These are phyloP conservation scores for Uncinocarpus reesii DNA, from an alignment of 2,329 filamentous ascomycete genomes.

Conservation along the genomic window DNA sequence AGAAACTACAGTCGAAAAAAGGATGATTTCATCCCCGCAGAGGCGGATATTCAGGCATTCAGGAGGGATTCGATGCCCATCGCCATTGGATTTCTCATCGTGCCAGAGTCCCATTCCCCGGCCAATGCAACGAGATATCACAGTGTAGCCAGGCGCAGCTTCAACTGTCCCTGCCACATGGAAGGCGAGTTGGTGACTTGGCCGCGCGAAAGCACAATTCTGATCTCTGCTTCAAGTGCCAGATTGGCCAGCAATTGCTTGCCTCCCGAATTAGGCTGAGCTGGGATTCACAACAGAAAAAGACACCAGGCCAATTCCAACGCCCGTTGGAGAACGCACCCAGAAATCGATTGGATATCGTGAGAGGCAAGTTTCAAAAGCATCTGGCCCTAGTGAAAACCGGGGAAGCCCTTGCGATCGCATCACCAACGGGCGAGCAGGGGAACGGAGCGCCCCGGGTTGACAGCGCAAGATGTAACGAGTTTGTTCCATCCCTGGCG, in stretches of 20 bases:
- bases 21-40: background rate
- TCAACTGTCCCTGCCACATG: background rate
- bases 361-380: background rate
- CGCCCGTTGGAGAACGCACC: constrained; percentile 1
- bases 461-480: background rate
- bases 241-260: background rate
- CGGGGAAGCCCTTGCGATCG: background rate
- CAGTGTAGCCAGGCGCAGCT: background rate
- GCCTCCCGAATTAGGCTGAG: background rate
- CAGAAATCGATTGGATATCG: background rate
- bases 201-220: background rate
- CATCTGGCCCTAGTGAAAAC: background rate
- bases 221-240: background rate
- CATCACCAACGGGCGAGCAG: background rate
- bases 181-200: background rate
- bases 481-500: background rate
- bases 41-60: constrained; percentile 7
- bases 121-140: background rate
- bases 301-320: constrained; percentile 1
- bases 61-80: background rate
- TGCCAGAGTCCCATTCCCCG: constrained; percentile 1
- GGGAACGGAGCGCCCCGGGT: background rate
- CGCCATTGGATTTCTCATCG: background rate
- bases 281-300: background rate
- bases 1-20: background rate